Base-by-base conservation (phyloP, 768 basidiomycete genomes). In the Paxillus involutus region DNA sequence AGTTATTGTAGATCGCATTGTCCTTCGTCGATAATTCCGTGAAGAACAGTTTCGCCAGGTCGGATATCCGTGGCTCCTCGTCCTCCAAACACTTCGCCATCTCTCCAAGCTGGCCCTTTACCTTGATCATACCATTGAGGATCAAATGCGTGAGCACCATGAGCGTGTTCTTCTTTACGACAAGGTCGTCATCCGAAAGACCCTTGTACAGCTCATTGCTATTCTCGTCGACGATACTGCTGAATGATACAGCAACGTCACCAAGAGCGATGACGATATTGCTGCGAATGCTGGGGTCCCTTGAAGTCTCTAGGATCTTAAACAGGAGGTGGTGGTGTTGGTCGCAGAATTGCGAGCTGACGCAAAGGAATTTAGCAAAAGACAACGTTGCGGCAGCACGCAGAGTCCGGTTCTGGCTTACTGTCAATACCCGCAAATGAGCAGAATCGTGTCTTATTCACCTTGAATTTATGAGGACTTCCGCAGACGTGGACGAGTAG, bases 61-160 rank as follows among this genome's bases (percentile, higher is more conserved):
- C 96, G 16, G 90, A 83, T 55, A 99, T 89, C 13, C 96, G 74
- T 44, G 78, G 78, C 53, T 98, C 96, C 21, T 82, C 78, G 70
- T 98, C 96, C 73, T 98, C 94, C 7, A 98, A 73, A 67, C 97
- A 98, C 72, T 99, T 98, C n/a, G 96, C 97, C 96, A 99, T 98
- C 78, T 99, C 97, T 16, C 97, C 97, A 7, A 99, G 78, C 68
- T 99, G 96, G 2, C 97, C 97, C 73, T 99, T 98, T 61, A 98
- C 95, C 72, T 98, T 99, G 80, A 99, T 91, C 97, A 98, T 98
- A 3, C 96, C 96, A 63, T 98, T 98, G 57, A 99, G 74, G 66
- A 98, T 98, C 56, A 99, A 74, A 69, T 98, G 94, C 11, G 94
- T 96, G 52, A 98, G 78, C 30, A 98, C 97, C 96, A 98, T 98